Evolutionary conservation across 164 flowering plant species (phyloP).

Genomic region (Piper betle): DNA sequence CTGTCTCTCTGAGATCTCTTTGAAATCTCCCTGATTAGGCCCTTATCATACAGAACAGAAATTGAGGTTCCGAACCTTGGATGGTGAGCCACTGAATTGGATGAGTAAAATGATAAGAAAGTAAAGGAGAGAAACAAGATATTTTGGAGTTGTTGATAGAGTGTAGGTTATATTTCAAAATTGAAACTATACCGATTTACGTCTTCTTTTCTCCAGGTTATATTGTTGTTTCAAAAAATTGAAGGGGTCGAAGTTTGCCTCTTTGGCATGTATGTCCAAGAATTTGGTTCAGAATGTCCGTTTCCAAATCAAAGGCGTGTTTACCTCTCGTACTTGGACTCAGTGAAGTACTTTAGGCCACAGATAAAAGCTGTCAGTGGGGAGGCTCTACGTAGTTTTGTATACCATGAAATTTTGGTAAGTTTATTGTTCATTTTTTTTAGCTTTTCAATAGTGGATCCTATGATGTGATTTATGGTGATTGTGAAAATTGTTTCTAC

Average conservation of each 20-base stretch:
- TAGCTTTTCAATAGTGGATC: neutral
- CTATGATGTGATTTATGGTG: neutral
- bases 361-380: constrained; percentile 75
- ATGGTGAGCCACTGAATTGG: too few relatives aligned
- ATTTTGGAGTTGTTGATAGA: too few relatives aligned
- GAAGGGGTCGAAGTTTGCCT: constrained; percentile 99
- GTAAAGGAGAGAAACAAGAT: too few relatives aligned
- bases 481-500: neutral
- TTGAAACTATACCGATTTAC: neutral
- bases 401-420: constrained; percentile 97
- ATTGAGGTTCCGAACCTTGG: too few relatives aligned
- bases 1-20: too few relatives aligned
- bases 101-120: too few relatives aligned
- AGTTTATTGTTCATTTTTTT: neutral
- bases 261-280: constrained; percentile 99
- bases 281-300: constrained; percentile 85
- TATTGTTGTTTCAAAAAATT: constrained; percentile 89
- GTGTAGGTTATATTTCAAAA: too few relatives aligned
- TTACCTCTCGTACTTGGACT: constrained; percentile 92
- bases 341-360: constrained; percentile 97
- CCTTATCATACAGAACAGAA: too few relatives aligned
- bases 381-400: constrained; percentile 95
- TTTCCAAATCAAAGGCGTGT: constrained; percentile 94
- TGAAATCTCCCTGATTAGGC: too few relatives aligned
- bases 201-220: constrained; percentile 38